Percentiles rank a stretch among this genome's conserved stretches.
phyloP scores from a whole-genome alignment of 2,329 filamentous ascomycete genomes.

The Exophiala dermatitidis region DNA sequence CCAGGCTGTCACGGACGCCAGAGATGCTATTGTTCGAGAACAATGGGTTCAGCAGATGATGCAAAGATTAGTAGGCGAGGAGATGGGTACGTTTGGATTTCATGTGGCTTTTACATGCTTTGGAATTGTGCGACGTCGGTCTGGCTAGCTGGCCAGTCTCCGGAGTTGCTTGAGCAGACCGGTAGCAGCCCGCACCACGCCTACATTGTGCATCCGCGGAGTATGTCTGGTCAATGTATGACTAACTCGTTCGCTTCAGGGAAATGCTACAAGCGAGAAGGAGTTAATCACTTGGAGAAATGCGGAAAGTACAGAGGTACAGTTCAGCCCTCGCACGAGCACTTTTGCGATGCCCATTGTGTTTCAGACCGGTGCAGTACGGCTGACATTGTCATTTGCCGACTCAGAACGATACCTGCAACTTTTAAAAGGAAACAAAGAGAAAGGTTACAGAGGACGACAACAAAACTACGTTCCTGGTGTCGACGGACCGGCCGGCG shows the following conservation, averaged over 20 bases:
- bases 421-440: conserved; percentile 55
- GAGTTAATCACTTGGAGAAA: conserved; percentile 62
- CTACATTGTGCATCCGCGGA: background rate
- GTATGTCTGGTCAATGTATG: conserved; percentile 19
- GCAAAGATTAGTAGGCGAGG: conserved; percentile 57
- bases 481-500: conserved; percentile 23
- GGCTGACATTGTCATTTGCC: background rate
- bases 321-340: background rate
- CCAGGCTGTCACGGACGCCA: conserved; percentile 55
- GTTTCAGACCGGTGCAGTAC: no score
- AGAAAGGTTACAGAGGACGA: conserved; percentile 57
- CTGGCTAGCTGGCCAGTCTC: no score
- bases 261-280: conserved; percentile 58
- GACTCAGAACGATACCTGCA: conserved; percentile 56
- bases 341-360: background rate
- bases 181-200: no score
- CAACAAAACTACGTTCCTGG: conserved; percentile 54
- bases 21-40: conserved; percentile 59
- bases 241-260: conserved; percentile 36
- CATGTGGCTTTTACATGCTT: background rate
- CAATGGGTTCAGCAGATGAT: conserved; percentile 66
- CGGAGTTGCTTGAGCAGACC: no score
- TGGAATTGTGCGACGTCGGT: background rate
- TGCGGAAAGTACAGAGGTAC: conserved; percentile 58
- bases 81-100: conserved; percentile 51